Base-by-base conservation (phyloP, 2,329 filamentous ascomycete genomes). In the Penicillium glabrum region DNA sequence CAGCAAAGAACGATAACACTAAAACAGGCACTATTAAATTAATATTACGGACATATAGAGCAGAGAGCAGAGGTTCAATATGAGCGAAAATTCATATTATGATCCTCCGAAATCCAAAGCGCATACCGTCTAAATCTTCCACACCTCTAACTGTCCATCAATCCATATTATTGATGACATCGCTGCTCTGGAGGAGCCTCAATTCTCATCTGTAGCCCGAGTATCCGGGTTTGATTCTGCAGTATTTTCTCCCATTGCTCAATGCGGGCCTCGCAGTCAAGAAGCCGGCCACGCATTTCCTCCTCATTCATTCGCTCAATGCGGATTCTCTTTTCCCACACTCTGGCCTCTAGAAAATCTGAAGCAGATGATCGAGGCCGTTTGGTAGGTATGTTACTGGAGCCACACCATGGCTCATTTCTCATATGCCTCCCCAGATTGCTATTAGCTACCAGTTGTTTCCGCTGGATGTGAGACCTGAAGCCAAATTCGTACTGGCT, bases 261-360 rank as follows among this genome's bases (percentile, higher is more conserved):
- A 51, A 70, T 53, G 19, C 61, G 54, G 37, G 66, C 64, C 50
- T 70, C 68, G 27, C 67, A 66, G 14, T 68, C 63, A 37, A 72
- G 66, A 46, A 71, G 62, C 35, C 65, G 68, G 46, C 54, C 65
- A 9, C 69, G 65, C 26, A 68, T 56, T 29, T 70, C 67, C 53
- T 69, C 45, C 14, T 60, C 61, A 41, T 59, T 54, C 6, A 64
- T 61, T 19, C 51, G 31, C 8, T 61, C 54, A 21, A 57, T 58
- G 14, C 55, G 52, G 54, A 59, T 60, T 23, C 24, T 59, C 27
- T 48, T 61, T 31, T 57, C 51, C 46, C 57, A 50, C 16, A 45
- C 14, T 26, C 37, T 52, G 19, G 49, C 7, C 26, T 61, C 55
- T 11, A 21, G 27, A 14, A 26, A 23, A 6, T 45, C 49, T 21